Conservation (phyloP, 2,329 filamentous ascomycete genomes). For the Tolypocladium nubicola region DNA sequence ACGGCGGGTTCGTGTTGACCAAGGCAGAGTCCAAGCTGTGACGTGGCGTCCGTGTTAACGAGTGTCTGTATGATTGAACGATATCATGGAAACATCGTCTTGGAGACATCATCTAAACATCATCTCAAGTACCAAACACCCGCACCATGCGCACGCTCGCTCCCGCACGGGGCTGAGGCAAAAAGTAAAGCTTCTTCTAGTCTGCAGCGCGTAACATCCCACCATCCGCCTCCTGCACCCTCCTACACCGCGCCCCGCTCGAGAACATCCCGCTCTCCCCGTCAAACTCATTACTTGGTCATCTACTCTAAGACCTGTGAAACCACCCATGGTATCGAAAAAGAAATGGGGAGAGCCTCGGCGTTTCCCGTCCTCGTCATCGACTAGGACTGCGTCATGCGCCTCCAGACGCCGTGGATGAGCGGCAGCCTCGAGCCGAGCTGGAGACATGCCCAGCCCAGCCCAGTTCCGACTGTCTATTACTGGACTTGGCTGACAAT, state of each 20-base stretch:
- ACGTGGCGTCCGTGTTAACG: not conserved
- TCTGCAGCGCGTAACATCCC: not conserved
- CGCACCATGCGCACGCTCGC: not conserved
- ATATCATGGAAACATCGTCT: not conserved
- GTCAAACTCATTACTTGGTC: slow-evolving; percentile 14
- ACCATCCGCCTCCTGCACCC: not conserved
- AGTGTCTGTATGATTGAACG: not conserved
- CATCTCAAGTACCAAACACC: not conserved
- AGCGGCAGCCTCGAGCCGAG: not conserved
- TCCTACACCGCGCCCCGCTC: not conserved
- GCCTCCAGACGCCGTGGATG: not conserved
- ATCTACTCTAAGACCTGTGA: slow-evolving; percentile 23
- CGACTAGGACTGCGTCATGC: not conserved
- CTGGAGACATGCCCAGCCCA: not conserved
- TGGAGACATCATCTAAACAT: no score
- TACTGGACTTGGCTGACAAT: slow-evolving; percentile 79
- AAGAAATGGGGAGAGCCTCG: slow-evolving; percentile 9
- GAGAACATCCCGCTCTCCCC: slow-evolving; percentile 4
- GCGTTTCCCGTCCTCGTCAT: not conserved
- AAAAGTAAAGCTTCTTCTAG: not conserved
- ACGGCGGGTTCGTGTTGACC: slow-evolving; percentile 49
- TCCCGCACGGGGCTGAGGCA: not conserved
- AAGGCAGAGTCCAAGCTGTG: slow-evolving; percentile 20
- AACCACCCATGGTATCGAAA: slow-evolving; percentile 27
- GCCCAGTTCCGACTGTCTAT: slow-evolving; percentile 2